phyloP scores from a whole-genome alignment of 352 stramenopile genomes.

The Phytophthora capsici region DNA sequence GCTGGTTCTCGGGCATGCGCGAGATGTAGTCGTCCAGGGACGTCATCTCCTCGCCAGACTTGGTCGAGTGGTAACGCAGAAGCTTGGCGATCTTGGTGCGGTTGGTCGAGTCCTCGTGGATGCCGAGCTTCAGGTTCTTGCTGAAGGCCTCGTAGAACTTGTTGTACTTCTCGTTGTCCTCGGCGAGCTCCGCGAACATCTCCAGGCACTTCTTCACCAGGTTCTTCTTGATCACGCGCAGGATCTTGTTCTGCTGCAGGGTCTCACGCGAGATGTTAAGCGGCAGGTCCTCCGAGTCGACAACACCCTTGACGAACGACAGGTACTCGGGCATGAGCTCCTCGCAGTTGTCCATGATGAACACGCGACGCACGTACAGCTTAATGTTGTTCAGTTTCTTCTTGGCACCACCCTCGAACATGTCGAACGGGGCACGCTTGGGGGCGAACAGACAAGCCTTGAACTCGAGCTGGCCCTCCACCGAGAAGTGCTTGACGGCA shows the following conservation, averaged over 20 bases:
- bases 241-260: constrained; percentile 99
- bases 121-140: constrained; percentile 99
- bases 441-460: constrained; percentile 98
- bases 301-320: constrained; percentile 99
- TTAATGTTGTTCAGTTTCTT: constrained; percentile 99
- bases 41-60: constrained; percentile 97
- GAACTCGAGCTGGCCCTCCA: constrained; percentile 99
- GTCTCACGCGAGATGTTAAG: constrained; percentile 99
- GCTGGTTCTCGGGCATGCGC: constrained; percentile 96
- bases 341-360: constrained; percentile 99
- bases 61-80: constrained; percentile 98
- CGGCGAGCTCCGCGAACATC: constrained; percentile 99
- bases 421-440: constrained; percentile 99
- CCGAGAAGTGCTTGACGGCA: constrained; percentile 99
- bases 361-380: constrained; percentile 99
- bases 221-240: constrained; percentile 99
- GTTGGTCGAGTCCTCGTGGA: constrained; percentile 99
- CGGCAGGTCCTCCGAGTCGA: constrained; percentile 99
- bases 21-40: constrained; percentile 99
- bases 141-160: constrained; percentile 99
- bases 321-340: constrained; percentile 99
- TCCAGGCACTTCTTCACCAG: constrained; percentile 99
- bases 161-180: constrained; percentile 98
- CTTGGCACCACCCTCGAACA: constrained; percentile 99
- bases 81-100: constrained; percentile 99